A percentile compares a stretch with the other conserved stretches of the same genome.
phyloP scores from a whole-genome alignment of 2,329 filamentous ascomycete species.

The Aureobasidium subglaciale region DNA sequence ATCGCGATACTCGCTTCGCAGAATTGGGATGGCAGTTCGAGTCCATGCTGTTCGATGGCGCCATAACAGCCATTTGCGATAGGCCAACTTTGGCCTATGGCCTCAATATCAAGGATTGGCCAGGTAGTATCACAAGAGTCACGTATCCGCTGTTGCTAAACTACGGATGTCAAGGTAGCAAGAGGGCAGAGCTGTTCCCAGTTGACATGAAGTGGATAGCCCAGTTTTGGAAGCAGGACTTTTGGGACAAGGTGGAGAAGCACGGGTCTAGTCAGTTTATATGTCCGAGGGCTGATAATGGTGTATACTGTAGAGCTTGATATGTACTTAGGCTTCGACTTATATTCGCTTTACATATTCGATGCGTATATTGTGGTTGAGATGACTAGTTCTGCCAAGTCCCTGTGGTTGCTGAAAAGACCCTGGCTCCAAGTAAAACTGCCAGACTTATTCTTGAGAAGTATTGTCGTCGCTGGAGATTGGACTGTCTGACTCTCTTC shows the following conservation, averaged over 20 bases:
- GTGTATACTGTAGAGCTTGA: too few species aligned
- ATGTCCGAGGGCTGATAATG: too few species aligned
- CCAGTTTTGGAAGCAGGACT: not conserved
- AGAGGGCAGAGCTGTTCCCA: not conserved
- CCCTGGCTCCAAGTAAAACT: too few species aligned
- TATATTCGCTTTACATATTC: too few species aligned
- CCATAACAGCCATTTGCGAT: not conserved
- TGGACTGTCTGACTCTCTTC: too few species aligned
- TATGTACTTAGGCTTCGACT: too few species aligned
- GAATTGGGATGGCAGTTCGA: not conserved
- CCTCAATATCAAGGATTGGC: not conserved
- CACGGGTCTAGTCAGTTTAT: too few species aligned
- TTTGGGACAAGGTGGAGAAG: not conserved
- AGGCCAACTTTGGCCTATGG: not conserved
- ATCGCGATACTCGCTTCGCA: not conserved
- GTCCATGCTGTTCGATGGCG: not conserved
- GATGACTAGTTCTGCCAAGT: too few species aligned
- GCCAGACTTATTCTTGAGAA: too few species aligned
- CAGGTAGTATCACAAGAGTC: not conserved
- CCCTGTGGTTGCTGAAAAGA: too few species aligned
- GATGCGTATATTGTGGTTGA: too few species aligned
- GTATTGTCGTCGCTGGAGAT: too few species aligned
- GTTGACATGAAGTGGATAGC: not conserved
- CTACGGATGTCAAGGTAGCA: not conserved
- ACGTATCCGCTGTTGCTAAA: not conserved